A percentile compares a stretch with the other conserved stretches of the same genome.
These are phyloP conservation scores for Megacollybia platyphylla DNA, from an alignment of 1,284 basidiomycete species.

Conservation along the genomic window DNA sequence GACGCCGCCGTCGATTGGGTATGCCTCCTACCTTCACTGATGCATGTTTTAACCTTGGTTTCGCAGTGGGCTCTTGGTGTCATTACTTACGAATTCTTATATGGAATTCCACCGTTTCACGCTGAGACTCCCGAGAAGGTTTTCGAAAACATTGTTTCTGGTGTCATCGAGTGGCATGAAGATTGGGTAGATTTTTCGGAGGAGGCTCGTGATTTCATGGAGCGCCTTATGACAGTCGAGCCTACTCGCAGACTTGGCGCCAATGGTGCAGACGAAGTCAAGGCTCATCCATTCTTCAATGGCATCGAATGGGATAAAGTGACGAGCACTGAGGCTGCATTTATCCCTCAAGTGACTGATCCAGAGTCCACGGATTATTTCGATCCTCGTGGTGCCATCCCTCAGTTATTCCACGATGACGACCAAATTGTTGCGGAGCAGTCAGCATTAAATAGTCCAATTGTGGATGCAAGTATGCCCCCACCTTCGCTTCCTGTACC, in stretches of 20 bases:
- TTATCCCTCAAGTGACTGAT: slow-evolving; percentile 92
- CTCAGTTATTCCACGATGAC: slow-evolving; percentile 82
- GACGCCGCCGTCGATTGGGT: slow-evolving; percentile 98
- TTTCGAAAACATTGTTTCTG: slow-evolving; percentile 97
- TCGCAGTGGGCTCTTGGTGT: slow-evolving; percentile 92
- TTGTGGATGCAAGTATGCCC: slow-evolving; percentile 23
- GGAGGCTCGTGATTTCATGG: slow-evolving; percentile 89
- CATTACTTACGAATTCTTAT: slow-evolving; percentile 97
- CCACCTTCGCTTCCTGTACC: slow-evolving; percentile 34
- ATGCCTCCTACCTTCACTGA: slow-evolving; percentile 13
- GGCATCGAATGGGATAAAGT: slow-evolving; percentile 92
- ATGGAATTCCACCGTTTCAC: slow-evolving; percentile 96
- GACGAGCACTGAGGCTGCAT: slow-evolving; percentile 80
- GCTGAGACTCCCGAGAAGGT: slow-evolving; percentile 95
- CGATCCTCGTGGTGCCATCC: slow-evolving; percentile 85
- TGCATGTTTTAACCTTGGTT: slow-evolving; percentile 5
- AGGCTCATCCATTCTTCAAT: slow-evolving; percentile 82
- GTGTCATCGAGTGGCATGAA: slow-evolving; percentile 92
- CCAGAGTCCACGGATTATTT: slow-evolving; percentile 99
- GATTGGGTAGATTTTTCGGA: slow-evolving; percentile 82
- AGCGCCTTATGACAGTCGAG: slow-evolving; percentile 76
- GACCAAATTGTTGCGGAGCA: slow-evolving; percentile 45
- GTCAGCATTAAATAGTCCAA: slow-evolving; percentile 32
- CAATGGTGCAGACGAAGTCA: slow-evolving; percentile 88
- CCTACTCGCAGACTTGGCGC: slow-evolving; percentile 75